These are phyloP conservation scores for Emergomyces orientalis DNA, from an alignment of 2,329 filamentous ascomycete genomes.

Conservation along the genomic window DNA sequence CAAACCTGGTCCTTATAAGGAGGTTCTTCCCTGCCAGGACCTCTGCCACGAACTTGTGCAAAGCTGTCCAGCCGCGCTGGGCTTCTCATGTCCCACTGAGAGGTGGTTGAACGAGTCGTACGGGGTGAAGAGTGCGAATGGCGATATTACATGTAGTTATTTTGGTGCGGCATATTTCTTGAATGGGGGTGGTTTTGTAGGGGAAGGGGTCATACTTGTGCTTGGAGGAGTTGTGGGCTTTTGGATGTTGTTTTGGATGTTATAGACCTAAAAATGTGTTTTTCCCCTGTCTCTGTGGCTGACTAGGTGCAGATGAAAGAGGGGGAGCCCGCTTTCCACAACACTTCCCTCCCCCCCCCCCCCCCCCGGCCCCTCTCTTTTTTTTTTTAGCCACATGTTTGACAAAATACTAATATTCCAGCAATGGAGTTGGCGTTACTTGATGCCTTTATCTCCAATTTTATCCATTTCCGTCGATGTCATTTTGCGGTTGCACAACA, in stretches of 20 bases:
- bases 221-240: not conserved
- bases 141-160: constrained; percentile 50
- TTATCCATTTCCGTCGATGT: not conserved
- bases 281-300: not conserved
- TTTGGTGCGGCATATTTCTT: constrained; percentile 50
- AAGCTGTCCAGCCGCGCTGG: constrained; percentile 68
- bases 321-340: too few species aligned
- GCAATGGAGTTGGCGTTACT: not conserved
- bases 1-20: constrained; percentile 82
- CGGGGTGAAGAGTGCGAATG: constrained; percentile 33
- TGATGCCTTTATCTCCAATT: not conserved
- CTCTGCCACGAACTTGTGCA: constrained; percentile 79
- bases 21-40: constrained; percentile 79
- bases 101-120: constrained; percentile 44
- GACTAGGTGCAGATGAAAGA: not conserved
- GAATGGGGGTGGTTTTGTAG: constrained; percentile 26
- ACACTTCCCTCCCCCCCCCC: too few species aligned
- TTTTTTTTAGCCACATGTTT: not conserved
- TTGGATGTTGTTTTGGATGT: constrained; percentile 14
- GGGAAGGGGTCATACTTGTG: not conserved
- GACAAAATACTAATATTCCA: not conserved
- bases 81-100: constrained; percentile 62
- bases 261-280: not conserved
- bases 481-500: not conserved
- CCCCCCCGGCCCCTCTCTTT: too few species aligned